These are phyloP conservation scores for Myxozyma melibiosi DNA, from an alignment of 805 yeast species.

Conservation along the genomic window DNA sequence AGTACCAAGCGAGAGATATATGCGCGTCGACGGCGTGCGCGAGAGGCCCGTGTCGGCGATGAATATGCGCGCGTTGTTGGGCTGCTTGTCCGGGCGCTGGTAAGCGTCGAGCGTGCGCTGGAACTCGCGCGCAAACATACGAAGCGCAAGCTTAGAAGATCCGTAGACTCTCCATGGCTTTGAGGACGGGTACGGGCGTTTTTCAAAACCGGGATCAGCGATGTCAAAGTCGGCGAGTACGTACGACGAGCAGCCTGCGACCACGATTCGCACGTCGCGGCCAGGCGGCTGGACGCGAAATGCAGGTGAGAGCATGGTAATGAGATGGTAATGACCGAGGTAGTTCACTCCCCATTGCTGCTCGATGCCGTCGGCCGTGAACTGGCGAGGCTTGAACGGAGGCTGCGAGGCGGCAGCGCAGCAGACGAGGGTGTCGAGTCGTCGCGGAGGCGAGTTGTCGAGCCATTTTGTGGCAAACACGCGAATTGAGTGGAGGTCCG, in stretches of 20 bases:
- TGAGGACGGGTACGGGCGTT: conserved; percentile 57
- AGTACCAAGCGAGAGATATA: conserved; percentile 76
- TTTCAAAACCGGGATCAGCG: conserved; percentile 65
- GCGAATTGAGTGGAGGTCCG: conserved; percentile 72
- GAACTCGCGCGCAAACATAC: conserved; percentile 74
- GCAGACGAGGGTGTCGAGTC: conserved; percentile 87
- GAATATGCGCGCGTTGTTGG: conserved; percentile 67
- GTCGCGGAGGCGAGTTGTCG: conserved; percentile 84
- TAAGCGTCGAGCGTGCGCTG: conserved; percentile 64
- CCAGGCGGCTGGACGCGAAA: conserved; percentile 90
- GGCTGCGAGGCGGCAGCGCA: conserved; percentile 86
- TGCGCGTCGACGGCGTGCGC: conserved; percentile 82
- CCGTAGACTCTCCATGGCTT: conserved; percentile 81
- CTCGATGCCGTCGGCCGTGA: conserved; percentile 83
- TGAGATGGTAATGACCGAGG: conserved; percentile 75
- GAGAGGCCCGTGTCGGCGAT: conserved; percentile 90
- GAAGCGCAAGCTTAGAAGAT: conserved; percentile 73
- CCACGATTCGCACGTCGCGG: conserved; percentile 81
- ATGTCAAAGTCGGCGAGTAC: conserved; percentile 68
- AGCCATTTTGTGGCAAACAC: conserved; percentile 94
- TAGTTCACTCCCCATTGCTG: conserved; percentile 82
- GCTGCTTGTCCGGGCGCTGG: conserved; percentile 68
- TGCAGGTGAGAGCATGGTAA: conserved; percentile 80
- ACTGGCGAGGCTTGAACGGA: conserved; percentile 60
- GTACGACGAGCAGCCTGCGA: conserved; percentile 79